phyloP scores from a whole-genome alignment of 495 filamentous ascomycete species.

The Penicillium longicatenatum region DNA sequence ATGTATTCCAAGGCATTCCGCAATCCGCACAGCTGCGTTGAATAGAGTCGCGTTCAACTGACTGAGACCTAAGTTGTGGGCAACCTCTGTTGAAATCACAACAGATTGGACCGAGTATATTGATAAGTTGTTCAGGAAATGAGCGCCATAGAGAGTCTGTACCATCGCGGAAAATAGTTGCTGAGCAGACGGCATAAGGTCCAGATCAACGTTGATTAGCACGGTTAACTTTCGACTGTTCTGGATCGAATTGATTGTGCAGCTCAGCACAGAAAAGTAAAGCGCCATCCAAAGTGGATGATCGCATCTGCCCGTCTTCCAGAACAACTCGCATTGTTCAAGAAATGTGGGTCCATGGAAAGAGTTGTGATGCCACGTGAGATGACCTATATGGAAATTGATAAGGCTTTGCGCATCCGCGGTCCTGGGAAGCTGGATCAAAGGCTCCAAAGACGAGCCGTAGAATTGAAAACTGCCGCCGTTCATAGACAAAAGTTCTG shows the following conservation, averaged over 20 bases:
- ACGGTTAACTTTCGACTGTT: conserved; percentile 26
- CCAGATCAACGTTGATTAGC: conserved; percentile 24
- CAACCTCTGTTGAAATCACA: conserved; percentile 44
- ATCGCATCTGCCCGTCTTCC: conserved; percentile 29
- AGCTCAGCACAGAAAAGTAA: conserved; percentile 30
- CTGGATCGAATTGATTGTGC: conserved; percentile 33
- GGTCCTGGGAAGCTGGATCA: conserved; percentile 10
- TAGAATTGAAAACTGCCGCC: conserved; percentile 17
- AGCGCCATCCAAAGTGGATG: conserved; percentile 36
- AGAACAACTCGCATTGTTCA: conserved; percentile 33
- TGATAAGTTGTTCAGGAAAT: conserved; percentile 37
- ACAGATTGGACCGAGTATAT: conserved; percentile 48
- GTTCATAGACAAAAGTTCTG: conserved; percentile 18
- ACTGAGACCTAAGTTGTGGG: conserved; percentile 50
- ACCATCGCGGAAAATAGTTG: conserved; percentile 33
- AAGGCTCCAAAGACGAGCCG: conserved; percentile 14
- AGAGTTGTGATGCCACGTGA: conserved; percentile 35
- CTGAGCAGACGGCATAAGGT: conserved; percentile 25
- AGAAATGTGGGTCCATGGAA: conserved; percentile 33
- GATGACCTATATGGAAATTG: conserved; percentile 30
- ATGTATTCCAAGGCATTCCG: conserved; percentile 39
- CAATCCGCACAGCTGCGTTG: conserved; percentile 42
- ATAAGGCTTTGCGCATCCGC: conserved; percentile 28
- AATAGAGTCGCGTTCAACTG: conserved; percentile 43
- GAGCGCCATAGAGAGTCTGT: conserved; percentile 27